Evolutionary conservation across 257 asterid genomes (phyloP).

Genomic region (Penstemon newberryi): DNA sequence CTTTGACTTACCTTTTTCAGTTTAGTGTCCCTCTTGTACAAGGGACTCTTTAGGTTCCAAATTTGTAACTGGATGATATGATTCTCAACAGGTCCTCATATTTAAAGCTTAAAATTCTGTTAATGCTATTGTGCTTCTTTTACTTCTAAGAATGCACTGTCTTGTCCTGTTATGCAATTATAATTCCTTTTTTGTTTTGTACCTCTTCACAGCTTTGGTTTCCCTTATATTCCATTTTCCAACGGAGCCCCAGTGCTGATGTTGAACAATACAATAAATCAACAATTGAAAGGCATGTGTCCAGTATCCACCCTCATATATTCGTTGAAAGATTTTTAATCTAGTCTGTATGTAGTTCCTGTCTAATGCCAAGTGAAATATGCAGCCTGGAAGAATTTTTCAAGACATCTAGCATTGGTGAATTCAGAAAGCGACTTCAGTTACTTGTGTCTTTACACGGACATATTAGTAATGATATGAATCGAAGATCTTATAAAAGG

Average conservation of each 20-base stretch:
- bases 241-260: conserved; percentile 32
- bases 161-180: conserved; percentile 16
- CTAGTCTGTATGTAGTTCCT: conserved; percentile 5
- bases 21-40: background rate
- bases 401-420: conserved; percentile 79
- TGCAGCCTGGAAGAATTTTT: conserved; percentile 82
- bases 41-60: background rate
- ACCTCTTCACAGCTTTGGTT: conserved; percentile 71
- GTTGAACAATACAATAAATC: conserved; percentile 44
- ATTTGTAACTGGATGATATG: background rate
- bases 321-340: background rate
- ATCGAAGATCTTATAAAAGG: conserved; percentile 45
- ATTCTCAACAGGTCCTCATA: background rate
- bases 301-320: conserved; percentile 32
- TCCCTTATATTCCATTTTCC: conserved; percentile 78
- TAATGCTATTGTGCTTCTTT: background rate
- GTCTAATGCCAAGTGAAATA: conserved; percentile 29
- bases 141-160: no score
- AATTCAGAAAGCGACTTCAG: conserved; percentile 83
- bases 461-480: conserved; percentile 54
- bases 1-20: background rate
- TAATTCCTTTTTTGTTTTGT: conserved; percentile 7
- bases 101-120: background rate
- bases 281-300: conserved; percentile 53
- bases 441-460: conserved; percentile 87